Evolutionary conservation across 176 grass and related monocot genomes (phyloP).

Genomic region (Eragrostis curvula): DNA sequence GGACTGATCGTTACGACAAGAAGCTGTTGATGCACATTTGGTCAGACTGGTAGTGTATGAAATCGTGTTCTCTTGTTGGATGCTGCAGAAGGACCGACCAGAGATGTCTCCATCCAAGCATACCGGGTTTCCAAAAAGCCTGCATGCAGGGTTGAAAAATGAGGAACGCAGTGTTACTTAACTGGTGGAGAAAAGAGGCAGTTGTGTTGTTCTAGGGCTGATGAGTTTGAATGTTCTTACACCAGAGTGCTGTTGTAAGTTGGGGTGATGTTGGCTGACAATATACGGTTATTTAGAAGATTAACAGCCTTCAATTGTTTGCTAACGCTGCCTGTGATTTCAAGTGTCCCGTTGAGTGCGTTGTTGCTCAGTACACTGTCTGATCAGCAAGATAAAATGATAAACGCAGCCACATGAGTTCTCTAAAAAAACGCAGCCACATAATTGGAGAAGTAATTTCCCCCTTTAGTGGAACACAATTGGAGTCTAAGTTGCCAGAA

Average conservation of each 20-base stretch:
- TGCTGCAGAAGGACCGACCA: constrained; percentile 38
- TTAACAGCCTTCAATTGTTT: constrained; percentile 51
- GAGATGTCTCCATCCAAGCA: constrained; percentile 9
- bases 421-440: not conserved
- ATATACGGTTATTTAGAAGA: constrained; percentile 54
- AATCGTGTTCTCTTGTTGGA: constrained; percentile 10
- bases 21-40: constrained; percentile 25
- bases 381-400: constrained; percentile 8
- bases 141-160: constrained; percentile 34
- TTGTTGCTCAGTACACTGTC: constrained; percentile 66
- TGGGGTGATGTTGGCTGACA: not conserved
- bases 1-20: constrained; percentile 49
- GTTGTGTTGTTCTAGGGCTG: not conserved
- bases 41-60: constrained; percentile 63
- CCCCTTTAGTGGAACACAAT: not conserved
- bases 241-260: constrained; percentile 63
- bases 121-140: constrained; percentile 59
- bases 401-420: not conserved
- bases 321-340: constrained; percentile 53
- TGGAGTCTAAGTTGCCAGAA: constrained; percentile 1
- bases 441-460: not conserved
- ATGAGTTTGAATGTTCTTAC: constrained; percentile 30
- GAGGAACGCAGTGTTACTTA: not conserved
- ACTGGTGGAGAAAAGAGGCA: not conserved
- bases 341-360: constrained; percentile 49